phyloP scores from a whole-genome alignment of 345 rosid genomes.

The Ceriops decandra region DNA sequence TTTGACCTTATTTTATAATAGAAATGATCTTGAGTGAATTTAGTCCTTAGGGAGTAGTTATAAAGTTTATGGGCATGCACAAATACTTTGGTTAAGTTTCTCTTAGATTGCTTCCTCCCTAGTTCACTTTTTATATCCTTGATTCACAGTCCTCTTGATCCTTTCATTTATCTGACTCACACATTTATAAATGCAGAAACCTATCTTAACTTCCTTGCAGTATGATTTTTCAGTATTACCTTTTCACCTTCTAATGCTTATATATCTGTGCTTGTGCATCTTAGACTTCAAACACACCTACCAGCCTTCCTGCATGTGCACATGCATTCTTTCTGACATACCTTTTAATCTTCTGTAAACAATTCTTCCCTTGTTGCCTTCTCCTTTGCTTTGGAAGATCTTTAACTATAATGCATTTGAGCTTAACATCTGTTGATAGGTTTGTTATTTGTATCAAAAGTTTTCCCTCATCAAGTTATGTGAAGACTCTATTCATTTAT shows the following conservation, averaged over 20 bases:
- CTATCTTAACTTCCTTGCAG: not conserved
- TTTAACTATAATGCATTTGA: not conserved
- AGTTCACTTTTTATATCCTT: too few species aligned
- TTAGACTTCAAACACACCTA: conserved; percentile 2
- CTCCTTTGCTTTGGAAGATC: not conserved
- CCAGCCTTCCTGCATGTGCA: not conserved
- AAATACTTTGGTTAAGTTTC: too few species aligned
- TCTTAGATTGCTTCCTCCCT: too few species aligned
- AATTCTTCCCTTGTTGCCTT: not conserved
- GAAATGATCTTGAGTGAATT: too few species aligned
- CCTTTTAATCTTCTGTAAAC: not conserved
- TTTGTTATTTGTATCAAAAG: not conserved
- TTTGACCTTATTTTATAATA: too few species aligned
- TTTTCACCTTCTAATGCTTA: not conserved
- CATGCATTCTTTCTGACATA: not conserved
- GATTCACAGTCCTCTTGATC: too few species aligned
- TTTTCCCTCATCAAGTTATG: not conserved
- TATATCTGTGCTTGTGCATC: not conserved
- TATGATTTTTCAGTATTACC: not conserved
- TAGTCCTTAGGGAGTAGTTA: too few species aligned
- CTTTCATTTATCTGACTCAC: too few species aligned
- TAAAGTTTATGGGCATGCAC: too few species aligned
- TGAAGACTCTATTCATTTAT: not conserved
- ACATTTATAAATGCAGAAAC: too few species aligned
- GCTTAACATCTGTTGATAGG: not conserved